A percentile compares a stretch with the other conserved stretches of the same genome.
Conservation (phyloP, 1,139 yeast species). For the Candida sanyaensis region DNA sequence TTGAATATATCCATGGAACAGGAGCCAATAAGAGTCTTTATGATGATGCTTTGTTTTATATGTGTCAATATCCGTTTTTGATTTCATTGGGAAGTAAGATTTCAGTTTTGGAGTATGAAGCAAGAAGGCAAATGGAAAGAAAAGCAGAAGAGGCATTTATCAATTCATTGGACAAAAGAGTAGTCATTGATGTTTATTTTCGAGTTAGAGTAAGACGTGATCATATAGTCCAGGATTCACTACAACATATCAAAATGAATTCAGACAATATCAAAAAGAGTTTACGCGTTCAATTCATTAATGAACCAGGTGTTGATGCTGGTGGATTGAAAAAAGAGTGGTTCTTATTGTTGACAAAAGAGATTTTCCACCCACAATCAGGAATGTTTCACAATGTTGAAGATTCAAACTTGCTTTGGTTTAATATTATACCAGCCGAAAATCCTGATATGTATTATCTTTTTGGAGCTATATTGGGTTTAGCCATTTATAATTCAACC, state of each 20-base stretch:
- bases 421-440: conserved; percentile 50
- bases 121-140: conserved; percentile 78
- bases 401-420: conserved; percentile 79
- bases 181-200: conserved; percentile 66
- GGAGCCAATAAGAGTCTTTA: conserved; percentile 21
- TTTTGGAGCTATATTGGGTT: conserved; percentile 83
- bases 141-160: conserved; percentile 91
- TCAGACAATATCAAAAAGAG: conserved; percentile 71
- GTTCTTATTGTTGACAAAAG: conserved; percentile 74
- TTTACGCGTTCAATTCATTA: conserved; percentile 72
- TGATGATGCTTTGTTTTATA: conserved; percentile 43
- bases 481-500: conserved; percentile 89
- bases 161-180: conserved; percentile 63
- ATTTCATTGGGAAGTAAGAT: conserved; percentile 83
- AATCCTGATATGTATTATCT: conserved; percentile 62
- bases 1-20: conserved; percentile 50
- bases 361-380: conserved; percentile 65
- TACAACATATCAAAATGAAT: conserved; percentile 60
- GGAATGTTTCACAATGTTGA: conserved; percentile 65
- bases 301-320: conserved; percentile 92
- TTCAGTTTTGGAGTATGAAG: conserved; percentile 78
- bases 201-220: conserved; percentile 68
- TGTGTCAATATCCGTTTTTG: conserved; percentile 84
- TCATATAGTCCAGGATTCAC: conserved; percentile 71
- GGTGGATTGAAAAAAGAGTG: conserved; percentile 95